These are phyloP conservation scores for Polyporus tsugae DNA, from an alignment of 1,284 basidiomycete genomes.

Conservation along the genomic window DNA sequence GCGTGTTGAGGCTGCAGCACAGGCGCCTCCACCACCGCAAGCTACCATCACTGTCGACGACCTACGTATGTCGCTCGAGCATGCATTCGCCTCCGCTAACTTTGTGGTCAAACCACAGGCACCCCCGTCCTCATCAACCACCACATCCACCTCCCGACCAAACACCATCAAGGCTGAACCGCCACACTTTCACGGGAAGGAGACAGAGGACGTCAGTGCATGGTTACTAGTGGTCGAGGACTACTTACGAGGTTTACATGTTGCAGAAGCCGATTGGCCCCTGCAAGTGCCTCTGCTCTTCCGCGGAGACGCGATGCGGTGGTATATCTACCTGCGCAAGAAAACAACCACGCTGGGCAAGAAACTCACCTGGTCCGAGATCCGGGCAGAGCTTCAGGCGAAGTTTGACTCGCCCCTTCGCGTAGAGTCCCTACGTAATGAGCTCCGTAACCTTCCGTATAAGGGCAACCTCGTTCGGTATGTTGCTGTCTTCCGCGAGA, in stretches of 20 bases:
- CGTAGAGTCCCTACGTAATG: not conserved
- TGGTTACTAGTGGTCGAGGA: not conserved
- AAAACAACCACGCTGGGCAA: not conserved
- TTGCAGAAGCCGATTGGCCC: not conserved
- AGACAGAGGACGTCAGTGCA: not conserved
- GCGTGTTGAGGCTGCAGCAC: not conserved
- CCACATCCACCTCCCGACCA: not conserved
- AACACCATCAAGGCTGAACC: not conserved
- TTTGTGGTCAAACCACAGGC: not conserved
- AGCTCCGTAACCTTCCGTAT: not conserved
- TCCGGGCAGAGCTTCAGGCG: not conserved
- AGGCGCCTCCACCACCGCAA: not conserved
- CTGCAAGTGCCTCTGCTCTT: not conserved
- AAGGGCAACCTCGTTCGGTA: not conserved
- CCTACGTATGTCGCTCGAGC: not conserved
- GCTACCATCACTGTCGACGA: not conserved
- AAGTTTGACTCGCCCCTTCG: not conserved
- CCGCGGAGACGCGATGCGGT: not conserved
- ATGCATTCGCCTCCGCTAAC: not conserved
- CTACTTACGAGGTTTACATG: not conserved
- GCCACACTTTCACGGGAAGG: not conserved
- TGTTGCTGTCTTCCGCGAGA: not conserved
- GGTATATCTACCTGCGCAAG: not conserved
- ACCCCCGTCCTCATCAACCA: not conserved
- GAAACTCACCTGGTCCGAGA: not conserved